Conservation (phyloP, 768 basidiomycete genomes). For the Agaricus sinodeliciosus region DNA sequence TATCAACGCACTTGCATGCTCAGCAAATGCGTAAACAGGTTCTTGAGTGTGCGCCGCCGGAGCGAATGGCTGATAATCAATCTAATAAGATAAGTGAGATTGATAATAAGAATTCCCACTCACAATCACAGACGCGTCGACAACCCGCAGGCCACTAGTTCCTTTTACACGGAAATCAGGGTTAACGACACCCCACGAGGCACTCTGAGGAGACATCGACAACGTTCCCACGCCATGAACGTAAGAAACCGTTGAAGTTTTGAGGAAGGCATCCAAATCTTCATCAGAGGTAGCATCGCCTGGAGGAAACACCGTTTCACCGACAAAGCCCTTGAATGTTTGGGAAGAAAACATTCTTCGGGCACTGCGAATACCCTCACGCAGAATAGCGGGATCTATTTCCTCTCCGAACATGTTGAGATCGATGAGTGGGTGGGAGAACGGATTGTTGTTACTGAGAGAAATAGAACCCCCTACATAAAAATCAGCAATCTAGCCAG, state of each 20-base stretch:
- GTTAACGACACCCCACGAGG: constrained; percentile 28
- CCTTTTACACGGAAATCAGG: constrained; percentile 31
- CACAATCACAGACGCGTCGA: constrained; percentile 31
- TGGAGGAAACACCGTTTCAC: neutral
- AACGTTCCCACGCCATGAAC: constrained; percentile 28
- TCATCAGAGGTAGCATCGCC: neutral
- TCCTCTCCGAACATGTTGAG: constrained; percentile 5
- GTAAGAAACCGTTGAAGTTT: constrained; percentile 9
- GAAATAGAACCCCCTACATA: constrained; percentile 7
- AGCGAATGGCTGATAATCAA: neutral
- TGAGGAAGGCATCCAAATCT: constrained; percentile 14
- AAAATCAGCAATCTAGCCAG: neutral
- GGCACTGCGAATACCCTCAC: constrained; percentile 11
- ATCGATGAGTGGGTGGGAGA: constrained; percentile 6
- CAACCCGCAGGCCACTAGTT: constrained; percentile 25
- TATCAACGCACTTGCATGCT: constrained; percentile 1
- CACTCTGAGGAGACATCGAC: constrained; percentile 21
- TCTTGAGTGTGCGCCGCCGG: constrained; percentile 7
- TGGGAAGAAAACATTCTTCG: constrained; percentile 7
- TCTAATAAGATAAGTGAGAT: neutral
- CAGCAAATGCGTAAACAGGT: constrained; percentile 7
- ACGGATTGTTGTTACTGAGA: constrained; percentile 1
- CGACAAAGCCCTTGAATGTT: constrained; percentile 6
- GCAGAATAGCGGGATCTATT: constrained; percentile 8
- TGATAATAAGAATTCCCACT: constrained; percentile 5